Percentiles rank a stretch among this genome's conserved stretches.
These are phyloP conservation scores for Exophiala sp. DNA, from an alignment of 2,329 filamentous ascomycete genomes.

Conservation along the genomic window DNA sequence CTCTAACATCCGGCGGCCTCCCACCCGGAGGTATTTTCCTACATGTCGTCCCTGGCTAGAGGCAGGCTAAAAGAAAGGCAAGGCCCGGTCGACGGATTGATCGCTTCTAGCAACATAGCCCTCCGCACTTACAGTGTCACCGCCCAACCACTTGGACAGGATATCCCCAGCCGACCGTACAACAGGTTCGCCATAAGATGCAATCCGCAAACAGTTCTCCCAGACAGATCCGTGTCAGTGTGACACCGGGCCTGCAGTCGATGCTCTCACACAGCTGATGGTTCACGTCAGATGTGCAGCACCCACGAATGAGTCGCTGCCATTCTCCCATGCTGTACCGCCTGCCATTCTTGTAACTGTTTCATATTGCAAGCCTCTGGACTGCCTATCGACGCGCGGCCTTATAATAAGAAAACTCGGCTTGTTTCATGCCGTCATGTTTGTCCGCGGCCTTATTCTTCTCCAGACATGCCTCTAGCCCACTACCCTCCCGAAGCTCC, in stretches of 20 bases:
- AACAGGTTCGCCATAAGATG: background rate
- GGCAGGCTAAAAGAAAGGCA: background rate
- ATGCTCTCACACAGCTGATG: conserved; percentile 2
- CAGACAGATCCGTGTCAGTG: conserved; percentile 14
- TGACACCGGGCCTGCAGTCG: conserved; percentile 6
- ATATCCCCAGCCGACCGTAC: background rate
- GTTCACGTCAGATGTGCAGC: conserved; percentile 6
- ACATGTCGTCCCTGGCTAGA: background rate
- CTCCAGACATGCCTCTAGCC: conserved; percentile 9
- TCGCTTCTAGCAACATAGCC: no score
- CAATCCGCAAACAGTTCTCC: background rate
- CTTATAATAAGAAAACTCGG: background rate
- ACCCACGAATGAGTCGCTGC: background rate
- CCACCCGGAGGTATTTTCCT: background rate
- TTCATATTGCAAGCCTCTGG: background rate
- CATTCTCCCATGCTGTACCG: background rate
- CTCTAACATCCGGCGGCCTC: background rate
- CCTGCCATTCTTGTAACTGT: background rate
- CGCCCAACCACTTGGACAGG: background rate
- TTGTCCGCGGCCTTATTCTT: background rate
- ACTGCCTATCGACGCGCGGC: conserved; percentile 1
- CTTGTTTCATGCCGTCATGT: background rate
- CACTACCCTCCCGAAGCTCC: conserved; percentile 12
- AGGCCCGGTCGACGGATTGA: no score
- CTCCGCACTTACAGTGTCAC: no score